Percentiles rank a stretch among this genome's conserved stretches.
These are phyloP conservation scores for Trametes cinnabarina DNA, from an alignment of 768 basidiomycete genomes.

Conservation along the genomic window DNA sequence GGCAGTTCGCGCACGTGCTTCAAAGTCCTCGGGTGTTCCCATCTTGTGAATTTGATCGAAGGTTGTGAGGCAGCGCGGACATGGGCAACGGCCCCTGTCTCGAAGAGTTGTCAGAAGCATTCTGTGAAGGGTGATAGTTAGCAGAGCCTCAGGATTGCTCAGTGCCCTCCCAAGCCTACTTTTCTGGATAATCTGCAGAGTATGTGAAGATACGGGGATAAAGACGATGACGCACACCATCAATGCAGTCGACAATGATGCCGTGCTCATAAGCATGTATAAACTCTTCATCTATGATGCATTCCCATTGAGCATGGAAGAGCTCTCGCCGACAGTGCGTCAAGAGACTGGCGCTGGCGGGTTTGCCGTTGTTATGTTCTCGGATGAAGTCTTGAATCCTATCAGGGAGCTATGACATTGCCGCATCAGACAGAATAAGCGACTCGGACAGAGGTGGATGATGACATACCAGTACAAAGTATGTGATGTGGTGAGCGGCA, in stretches of 20 bases:
- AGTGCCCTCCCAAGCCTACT: constrained; percentile 20
- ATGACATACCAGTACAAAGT: constrained; percentile 38
- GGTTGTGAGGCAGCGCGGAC: constrained; percentile 29
- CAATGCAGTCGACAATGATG: constrained; percentile 25
- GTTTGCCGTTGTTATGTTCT: constrained; percentile 3
- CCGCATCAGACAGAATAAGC: not conserved
- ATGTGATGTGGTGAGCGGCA: constrained; percentile 42
- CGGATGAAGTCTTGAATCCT: constrained; percentile 30
- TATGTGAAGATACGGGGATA: constrained; percentile 28
- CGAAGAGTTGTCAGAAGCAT: constrained; percentile 10
- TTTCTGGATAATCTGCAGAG: constrained; percentile 34
- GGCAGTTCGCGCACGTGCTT: not conserved
- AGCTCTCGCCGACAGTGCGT: constrained; percentile 33
- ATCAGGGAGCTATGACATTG: constrained; percentile 32
- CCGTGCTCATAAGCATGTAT: constrained; percentile 25
- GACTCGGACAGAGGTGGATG: not conserved
- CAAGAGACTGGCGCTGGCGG: constrained; percentile 21
- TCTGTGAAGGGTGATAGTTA: no score
- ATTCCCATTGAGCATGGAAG: constrained; percentile 27
- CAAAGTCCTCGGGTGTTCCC: constrained; percentile 16
- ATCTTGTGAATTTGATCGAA: constrained; percentile 18
- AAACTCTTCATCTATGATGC: constrained; percentile 24
- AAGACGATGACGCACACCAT: constrained; percentile 25
- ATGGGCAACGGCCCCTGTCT: constrained; percentile 31
- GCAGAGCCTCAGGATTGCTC: no score